phyloP scores from a whole-genome alignment of 1,284 basidiomycete species.

The Peniophora sp. region DNA sequence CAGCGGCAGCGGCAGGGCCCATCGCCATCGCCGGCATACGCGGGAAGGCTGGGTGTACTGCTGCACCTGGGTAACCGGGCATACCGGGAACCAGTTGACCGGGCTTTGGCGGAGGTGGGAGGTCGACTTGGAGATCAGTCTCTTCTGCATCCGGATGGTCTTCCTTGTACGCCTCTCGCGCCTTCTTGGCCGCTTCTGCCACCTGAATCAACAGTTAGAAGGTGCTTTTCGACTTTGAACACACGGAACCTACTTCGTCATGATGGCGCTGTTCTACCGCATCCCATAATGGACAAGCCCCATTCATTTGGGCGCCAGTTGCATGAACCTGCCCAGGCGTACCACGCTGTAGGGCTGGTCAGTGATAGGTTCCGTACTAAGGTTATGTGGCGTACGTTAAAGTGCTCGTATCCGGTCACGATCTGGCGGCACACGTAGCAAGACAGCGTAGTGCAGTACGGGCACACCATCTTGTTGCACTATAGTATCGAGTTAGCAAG shows the following conservation, averaged over 20 bases:
- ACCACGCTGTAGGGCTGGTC: not conserved
- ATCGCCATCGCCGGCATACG: not conserved
- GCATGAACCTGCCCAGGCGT: not conserved
- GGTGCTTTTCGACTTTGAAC: not conserved
- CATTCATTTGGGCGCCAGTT: conserved; percentile 12
- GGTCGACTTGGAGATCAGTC: conserved; percentile 46
- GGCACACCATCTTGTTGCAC: conserved; percentile 81
- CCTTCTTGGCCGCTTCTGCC: conserved; percentile 58
- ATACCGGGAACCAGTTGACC: not conserved
- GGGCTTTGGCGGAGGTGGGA: conserved; percentile 28
- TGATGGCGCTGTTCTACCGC: conserved; percentile 53
- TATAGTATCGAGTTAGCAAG: conserved; percentile 18
- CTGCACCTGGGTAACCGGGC: too few species aligned
- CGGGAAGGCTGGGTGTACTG: not conserved
- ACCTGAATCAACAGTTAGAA: conserved; percentile 35
- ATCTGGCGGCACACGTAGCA: conserved; percentile 74
- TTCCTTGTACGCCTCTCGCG: conserved; percentile 49
- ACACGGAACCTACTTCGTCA: conserved; percentile 43
- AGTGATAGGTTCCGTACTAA: not conserved
- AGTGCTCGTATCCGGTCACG: conserved; percentile 75
- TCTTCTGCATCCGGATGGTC: conserved; percentile 50
- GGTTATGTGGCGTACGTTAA: conserved; percentile 27
- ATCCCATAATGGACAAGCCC: conserved; percentile 69
- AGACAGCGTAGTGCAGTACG: conserved; percentile 57
- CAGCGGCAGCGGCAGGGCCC: not conserved